Percentiles rank a stretch among this genome's conserved stretches.
Conservation (phyloP, 2,329 filamentous ascomycete genomes). For the Plenodomus tracheiphilus region DNA sequence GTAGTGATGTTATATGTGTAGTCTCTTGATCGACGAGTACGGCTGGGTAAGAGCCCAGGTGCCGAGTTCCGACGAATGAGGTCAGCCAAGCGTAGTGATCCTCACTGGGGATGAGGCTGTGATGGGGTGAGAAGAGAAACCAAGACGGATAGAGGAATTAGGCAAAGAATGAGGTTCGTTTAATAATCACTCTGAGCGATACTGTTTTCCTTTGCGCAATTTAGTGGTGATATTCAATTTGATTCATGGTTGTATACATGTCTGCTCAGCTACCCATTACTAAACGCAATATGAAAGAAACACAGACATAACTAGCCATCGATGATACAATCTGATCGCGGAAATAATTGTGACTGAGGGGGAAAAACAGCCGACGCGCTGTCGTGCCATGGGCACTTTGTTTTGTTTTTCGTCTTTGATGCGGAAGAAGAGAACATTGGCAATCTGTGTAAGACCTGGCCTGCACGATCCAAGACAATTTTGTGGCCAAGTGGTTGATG, state of each 20-base stretch:
- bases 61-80: constrained; percentile 11
- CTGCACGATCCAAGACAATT: constrained; percentile 15
- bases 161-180: no score
- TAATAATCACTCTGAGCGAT: no score
- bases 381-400: constrained; percentile 31
- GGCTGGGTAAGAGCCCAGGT: constrained; percentile 5
- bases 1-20: no score
- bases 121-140: no score
- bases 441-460: not conserved
- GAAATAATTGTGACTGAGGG: constrained; percentile 2
- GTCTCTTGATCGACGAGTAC: no score
- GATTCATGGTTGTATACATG: no score
- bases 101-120: no score
- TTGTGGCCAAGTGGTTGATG: constrained; percentile 7
- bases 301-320: not conserved
- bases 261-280: no score
- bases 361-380: constrained; percentile 18
- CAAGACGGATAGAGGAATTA: constrained; percentile 5
- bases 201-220: no score
- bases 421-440: constrained; percentile 3
- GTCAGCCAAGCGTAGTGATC: constrained; percentile 11
- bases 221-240: no score
- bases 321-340: not conserved
- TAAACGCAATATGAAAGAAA: no score
- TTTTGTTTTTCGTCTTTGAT: constrained; percentile 13